phyloP scores from a whole-genome alignment of 495 filamentous ascomycete species.

The Rhizodiscina lignyota region DNA sequence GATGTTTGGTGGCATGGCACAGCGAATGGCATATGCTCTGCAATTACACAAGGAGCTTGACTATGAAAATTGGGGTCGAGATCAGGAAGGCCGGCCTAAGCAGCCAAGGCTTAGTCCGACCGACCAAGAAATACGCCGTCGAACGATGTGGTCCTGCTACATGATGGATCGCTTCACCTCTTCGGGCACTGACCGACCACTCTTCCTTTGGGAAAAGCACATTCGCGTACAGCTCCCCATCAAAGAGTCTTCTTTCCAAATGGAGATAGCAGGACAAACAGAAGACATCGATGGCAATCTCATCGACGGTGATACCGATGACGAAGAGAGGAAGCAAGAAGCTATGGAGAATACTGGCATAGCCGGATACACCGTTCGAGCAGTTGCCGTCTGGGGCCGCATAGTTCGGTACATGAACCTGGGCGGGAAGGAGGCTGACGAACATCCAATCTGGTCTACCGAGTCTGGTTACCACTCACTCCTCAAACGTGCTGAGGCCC shows the following conservation, averaged over 20 bases:
- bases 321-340: constrained; percentile 45
- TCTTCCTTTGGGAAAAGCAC: constrained; percentile 78
- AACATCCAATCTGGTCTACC: constrained; percentile 58
- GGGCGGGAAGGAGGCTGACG: constrained; percentile 64
- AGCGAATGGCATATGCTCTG: constrained; percentile 90
- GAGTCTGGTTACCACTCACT: constrained; percentile 60
- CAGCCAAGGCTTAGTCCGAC: constrained; percentile 65
- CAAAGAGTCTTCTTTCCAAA: constrained; percentile 74
- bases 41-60: constrained; percentile 77
- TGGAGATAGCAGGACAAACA: constrained; percentile 79
- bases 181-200: constrained; percentile 83
- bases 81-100: constrained; percentile 41
- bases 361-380: constrained; percentile 76
- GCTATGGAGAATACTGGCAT: constrained; percentile 84
- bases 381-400: constrained; percentile 75
- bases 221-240: constrained; percentile 83
- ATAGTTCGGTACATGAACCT: constrained; percentile 84
- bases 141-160: constrained; percentile 97
- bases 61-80: constrained; percentile 50
- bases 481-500: constrained; percentile 52
- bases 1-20: constrained; percentile 87
- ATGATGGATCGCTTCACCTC: constrained; percentile 96
- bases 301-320: constrained; percentile 43
- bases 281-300: constrained; percentile 68
- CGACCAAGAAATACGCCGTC: constrained; percentile 77